phyloP scores from a whole-genome alignment of 106 monocot species.

The Amphibolis antarctica region DNA sequence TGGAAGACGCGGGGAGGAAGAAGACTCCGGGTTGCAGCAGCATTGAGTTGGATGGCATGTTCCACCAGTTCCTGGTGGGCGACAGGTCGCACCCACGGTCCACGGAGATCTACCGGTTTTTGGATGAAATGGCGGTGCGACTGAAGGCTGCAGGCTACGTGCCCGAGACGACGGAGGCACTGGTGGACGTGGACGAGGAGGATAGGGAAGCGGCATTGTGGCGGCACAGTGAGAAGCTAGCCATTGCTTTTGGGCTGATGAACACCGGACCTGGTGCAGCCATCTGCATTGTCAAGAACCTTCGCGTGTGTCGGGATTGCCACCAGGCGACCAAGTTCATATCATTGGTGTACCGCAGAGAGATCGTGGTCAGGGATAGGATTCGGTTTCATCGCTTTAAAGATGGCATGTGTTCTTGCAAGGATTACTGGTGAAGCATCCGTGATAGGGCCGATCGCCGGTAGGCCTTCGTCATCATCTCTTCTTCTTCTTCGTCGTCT shows the following conservation, averaged over 20 bases:
- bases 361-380: conserved; percentile 22
- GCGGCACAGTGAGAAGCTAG: conserved; percentile 24
- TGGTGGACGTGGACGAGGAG: conserved; percentile 20
- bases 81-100: conserved; percentile 22
- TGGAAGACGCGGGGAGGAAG: conserved; percentile 6
- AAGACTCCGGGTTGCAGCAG: conserved; percentile 25
- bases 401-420: conserved; percentile 18
- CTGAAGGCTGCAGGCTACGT: conserved; percentile 18
- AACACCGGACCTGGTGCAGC: conserved; percentile 9
- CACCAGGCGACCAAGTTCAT: conserved; percentile 21
- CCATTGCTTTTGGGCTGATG: conserved; percentile 22
- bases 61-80: conserved; percentile 24
- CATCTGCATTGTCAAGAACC: conserved; percentile 19
- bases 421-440: conserved; percentile 20
- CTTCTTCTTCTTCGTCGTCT: too few relatives aligned
- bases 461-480: too few relatives aligned
- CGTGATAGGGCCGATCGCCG: too few relatives aligned
- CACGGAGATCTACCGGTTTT: conserved; percentile 10
- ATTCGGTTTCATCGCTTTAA: conserved; percentile 20
- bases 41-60: conserved; percentile 18
- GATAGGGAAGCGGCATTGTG: conserved; percentile 14
- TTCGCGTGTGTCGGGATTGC: conserved; percentile 21
- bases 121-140: conserved; percentile 10
- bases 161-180: conserved; percentile 11
- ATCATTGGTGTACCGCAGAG: conserved; percentile 13